These are phyloP conservation scores for Dendrothele bispora DNA, from an alignment of 768 basidiomycete genomes.

Conservation along the genomic window DNA sequence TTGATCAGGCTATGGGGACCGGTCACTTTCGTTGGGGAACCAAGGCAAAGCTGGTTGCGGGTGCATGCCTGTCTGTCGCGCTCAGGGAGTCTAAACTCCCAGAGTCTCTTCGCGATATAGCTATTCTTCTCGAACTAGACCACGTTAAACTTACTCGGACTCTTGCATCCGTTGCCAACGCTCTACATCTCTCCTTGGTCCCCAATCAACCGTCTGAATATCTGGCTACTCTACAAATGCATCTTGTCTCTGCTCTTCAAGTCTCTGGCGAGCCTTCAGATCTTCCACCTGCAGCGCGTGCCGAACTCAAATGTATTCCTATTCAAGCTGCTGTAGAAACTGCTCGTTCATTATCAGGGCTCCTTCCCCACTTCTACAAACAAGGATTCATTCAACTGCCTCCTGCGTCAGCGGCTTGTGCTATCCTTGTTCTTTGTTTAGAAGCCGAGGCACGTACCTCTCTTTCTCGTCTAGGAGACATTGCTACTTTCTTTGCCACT, in stretches of 20 bases:
- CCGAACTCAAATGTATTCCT: slow-evolving; percentile 36
- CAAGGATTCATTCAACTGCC: slow-evolving; percentile 29
- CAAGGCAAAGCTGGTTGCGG: slow-evolving; percentile 67
- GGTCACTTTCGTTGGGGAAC: slow-evolving; percentile 72
- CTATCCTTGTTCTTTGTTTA: slow-evolving; percentile 64
- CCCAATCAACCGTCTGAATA: slow-evolving; percentile 60
- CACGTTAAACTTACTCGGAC: slow-evolving; percentile 51
- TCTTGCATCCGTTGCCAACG: slow-evolving; percentile 43
- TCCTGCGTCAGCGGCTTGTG: slow-evolving; percentile 58
- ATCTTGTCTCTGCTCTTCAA: slow-evolving; percentile 43
- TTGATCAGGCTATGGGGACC: slow-evolving; percentile 63
- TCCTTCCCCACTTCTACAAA: slow-evolving; percentile 35
- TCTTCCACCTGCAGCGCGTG: slow-evolving; percentile 38
- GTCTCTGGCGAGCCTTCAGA: slow-evolving; percentile 37
- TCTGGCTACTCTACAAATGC: slow-evolving; percentile 54
- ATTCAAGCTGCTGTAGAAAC: slow-evolving; percentile 35
- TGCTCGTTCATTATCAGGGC: slow-evolving; percentile 43
- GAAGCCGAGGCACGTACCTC: slow-evolving; percentile 63
- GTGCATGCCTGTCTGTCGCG: slow-evolving; percentile 67
- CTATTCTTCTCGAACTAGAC: slow-evolving; percentile 60
- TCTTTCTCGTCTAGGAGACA: slow-evolving; percentile 52
- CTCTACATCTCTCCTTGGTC: slow-evolving; percentile 54
- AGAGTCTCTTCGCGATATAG: slow-evolving; percentile 68
- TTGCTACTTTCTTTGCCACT: slow-evolving; percentile 56
- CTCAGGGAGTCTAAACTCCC: slow-evolving; percentile 70